Base-by-base conservation (phyloP, 495 filamentous ascomycete genomes). In the Bathelium albidoporum region DNA sequence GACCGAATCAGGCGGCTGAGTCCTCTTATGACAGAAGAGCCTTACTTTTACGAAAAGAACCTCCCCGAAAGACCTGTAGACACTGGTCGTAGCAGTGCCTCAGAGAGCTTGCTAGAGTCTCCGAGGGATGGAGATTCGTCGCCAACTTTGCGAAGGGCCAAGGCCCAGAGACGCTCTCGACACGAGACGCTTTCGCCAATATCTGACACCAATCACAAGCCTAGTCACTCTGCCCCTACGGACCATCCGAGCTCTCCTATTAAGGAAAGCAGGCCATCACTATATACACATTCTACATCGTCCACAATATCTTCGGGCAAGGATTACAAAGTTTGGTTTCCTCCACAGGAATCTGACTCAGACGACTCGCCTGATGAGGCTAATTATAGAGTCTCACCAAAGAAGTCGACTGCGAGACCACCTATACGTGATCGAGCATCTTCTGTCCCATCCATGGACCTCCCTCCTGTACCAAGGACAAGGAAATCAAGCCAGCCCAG, bases 391-490 rank as follows among this genome's bases (percentile, higher is more conserved):
- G 60, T 31, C 29, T 44, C 29, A 49, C 60, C 7, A 26, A 28
- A 32, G 7, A 49, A 52, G 43, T 43, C 61, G 18, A 22, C 14
- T 20, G 11, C 59, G 18, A 61, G 65, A 20, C 74, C 72, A 18
- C 44, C 58, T 26, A 59, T 69, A 34, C 73, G 79, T 49, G 75
- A 81, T 32, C 73, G 76, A n/a, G 69, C 80, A 2, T 86, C 85
- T n/a, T 85, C 81, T 26, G 77, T 82, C 12, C 83, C 83, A 7
- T 81, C 81, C 0, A 72, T 78, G 67, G 76, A 82, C 61, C 76
- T 86, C 18, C 85, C 84, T 18, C 74, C 72, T 24, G 84, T 87
- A 24, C 81, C 77, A 18, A 86, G 84, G 66, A 72, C 84, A 20
- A 72, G 85, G n/a, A 77, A 78, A 61, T 63, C 73, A n/a, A 75